These are phyloP conservation scores for Botrytis byssoidea DNA, from an alignment of 2,329 filamentous ascomycete species.

Conservation along the genomic window DNA sequence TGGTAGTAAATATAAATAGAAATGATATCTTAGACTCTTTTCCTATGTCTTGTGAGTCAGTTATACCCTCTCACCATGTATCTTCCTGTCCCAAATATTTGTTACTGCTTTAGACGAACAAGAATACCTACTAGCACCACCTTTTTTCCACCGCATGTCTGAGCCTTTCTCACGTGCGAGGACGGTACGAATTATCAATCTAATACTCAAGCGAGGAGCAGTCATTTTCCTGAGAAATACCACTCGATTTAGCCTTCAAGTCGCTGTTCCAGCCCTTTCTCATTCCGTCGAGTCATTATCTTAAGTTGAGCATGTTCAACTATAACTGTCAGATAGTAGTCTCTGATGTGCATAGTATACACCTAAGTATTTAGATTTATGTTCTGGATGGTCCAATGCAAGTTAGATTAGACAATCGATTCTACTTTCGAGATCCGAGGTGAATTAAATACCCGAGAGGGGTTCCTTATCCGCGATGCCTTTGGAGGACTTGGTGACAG, in stretches of 20 bases:
- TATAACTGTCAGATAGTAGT: not conserved
- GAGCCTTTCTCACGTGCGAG: not conserved
- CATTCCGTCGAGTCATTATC: not conserved
- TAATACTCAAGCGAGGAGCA: fast-evolving
- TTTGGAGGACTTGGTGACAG: not conserved
- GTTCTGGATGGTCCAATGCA: not conserved
- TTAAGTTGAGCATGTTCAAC: not conserved
- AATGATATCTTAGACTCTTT: not conserved
- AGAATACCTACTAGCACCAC: not conserved
- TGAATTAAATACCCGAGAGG: not conserved
- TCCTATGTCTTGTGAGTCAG: not conserved
- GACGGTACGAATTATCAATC: not conserved
- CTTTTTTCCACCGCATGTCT: not conserved
- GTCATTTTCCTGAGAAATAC: not conserved
- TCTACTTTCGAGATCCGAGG: not conserved
- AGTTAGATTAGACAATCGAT: not conserved
- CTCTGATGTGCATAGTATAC: not conserved
- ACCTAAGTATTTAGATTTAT: not conserved
- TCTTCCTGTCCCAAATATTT: not conserved
- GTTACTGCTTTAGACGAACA: not conserved
- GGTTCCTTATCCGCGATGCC: not conserved
- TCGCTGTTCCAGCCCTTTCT: not conserved
- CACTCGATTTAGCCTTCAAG: not conserved
- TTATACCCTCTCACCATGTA: not conserved
- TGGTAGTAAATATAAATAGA: not conserved